Conservation (phyloP, 257 asterid genomes). For the Solanum arcanum region DNA sequence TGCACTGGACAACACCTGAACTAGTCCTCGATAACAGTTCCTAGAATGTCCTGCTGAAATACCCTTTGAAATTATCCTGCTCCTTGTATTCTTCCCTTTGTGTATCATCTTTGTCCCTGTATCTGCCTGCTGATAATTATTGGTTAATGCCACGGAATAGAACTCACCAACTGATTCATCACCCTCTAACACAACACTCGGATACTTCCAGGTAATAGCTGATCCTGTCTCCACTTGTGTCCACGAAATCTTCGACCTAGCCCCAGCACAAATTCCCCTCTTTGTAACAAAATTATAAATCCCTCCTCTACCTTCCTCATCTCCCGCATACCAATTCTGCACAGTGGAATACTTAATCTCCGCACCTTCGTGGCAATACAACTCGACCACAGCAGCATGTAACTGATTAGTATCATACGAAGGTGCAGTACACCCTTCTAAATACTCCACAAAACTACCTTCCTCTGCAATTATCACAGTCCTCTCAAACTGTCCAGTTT, state of each 20-base stretch:
- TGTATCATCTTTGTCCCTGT: slow-evolving; percentile 98
- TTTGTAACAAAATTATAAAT: slow-evolving; percentile 87
- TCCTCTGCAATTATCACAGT: slow-evolving; percentile 87
- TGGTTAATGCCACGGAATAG: slow-evolving; percentile 89
- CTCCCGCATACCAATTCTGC: slow-evolving; percentile 98
- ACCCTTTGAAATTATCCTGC: slow-evolving; percentile 91
- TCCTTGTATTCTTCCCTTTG: slow-evolving; percentile 88
- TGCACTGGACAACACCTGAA: slow-evolving; percentile 78
- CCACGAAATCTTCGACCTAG: slow-evolving; percentile 82
- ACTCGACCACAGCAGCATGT: slow-evolving; percentile 93
- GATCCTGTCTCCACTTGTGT: slow-evolving; percentile 99
- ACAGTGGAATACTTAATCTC: slow-evolving; percentile 91
- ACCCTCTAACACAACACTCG: slow-evolving; percentile 87
- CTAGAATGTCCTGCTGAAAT: slow-evolving; percentile 87
- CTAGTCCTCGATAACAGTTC: slow-evolving; percentile 88
- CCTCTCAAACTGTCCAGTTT: slow-evolving; percentile 96
- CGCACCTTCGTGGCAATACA: slow-evolving; percentile 68
- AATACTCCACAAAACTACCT: slow-evolving; percentile 86
- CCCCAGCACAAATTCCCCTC: slow-evolving; percentile 84
- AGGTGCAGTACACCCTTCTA: slow-evolving; percentile 98
- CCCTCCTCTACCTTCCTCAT: slow-evolving; percentile 82
- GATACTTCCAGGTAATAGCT: slow-evolving; percentile 97
- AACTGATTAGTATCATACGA: slow-evolving; percentile 82
- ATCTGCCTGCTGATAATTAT: slow-evolving; percentile 93
- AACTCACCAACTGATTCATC: slow-evolving; percentile 93